Evolutionary conservation across 2,329 filamentous ascomycete genomes (phyloP).

Genomic region (Colletotrichum gigasporum): DNA sequence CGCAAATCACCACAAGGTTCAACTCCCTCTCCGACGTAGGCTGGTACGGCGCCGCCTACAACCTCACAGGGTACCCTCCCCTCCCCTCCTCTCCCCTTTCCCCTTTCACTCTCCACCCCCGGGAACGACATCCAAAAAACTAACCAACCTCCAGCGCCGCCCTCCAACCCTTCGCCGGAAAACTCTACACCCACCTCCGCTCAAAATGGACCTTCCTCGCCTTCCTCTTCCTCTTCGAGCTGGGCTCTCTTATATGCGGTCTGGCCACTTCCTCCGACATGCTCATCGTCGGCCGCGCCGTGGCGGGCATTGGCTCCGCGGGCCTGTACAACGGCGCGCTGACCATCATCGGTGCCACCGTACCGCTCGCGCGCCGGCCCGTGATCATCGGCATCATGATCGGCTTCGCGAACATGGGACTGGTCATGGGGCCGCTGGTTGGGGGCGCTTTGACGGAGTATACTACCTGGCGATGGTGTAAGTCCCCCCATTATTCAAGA

Average conservation of each 20-base stretch:
- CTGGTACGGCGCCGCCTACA: conserved; percentile 64
- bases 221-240: conserved; percentile 43
- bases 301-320: conserved; percentile 57
- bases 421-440: conserved; percentile 57
- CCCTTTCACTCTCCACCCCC: too few species aligned
- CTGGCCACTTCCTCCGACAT: conserved; percentile 52
- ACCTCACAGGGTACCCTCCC: conserved; percentile 49
- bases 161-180: conserved; percentile 61
- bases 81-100: neutral
- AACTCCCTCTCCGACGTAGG: conserved; percentile 62
- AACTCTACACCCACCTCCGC: conserved; percentile 55
- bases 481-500: conserved; percentile 18
- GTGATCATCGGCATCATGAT: conserved; percentile 19
- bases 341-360: conserved; percentile 43
- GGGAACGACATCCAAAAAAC: too few species aligned
- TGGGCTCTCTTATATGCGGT: conserved; percentile 58
- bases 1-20: conserved; percentile 59
- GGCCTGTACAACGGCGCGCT: conserved; percentile 50
- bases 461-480: conserved; percentile 54
- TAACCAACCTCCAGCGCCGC: conserved; percentile 47
- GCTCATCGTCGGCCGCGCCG: conserved; percentile 59
- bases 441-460: conserved; percentile 51
- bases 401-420: conserved; percentile 49
- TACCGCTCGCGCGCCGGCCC: conserved; percentile 40
- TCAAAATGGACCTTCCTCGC: conserved; percentile 39